phyloP scores from a whole-genome alignment of 2,329 filamentous ascomycete species.

The Macrophomina pseudophaseolina region DNA sequence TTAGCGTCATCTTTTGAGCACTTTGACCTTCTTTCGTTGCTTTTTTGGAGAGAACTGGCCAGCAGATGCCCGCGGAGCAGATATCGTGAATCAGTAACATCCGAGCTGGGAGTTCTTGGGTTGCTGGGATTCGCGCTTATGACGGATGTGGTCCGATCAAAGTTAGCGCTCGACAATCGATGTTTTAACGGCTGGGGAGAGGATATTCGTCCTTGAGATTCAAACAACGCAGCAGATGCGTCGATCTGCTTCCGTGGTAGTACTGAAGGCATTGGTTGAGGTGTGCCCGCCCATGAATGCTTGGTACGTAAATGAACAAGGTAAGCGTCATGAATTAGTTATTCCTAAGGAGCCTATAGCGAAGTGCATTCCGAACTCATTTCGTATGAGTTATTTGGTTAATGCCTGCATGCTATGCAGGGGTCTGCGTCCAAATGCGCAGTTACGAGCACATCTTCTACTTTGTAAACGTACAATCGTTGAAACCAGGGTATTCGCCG shows the following conservation, averaged over 20 bases:
- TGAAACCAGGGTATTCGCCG: constrained; percentile 19
- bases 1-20: not conserved
- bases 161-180: too few species aligned
- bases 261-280: too few species aligned
- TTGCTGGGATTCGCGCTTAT: not conserved
- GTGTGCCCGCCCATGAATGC: not conserved
- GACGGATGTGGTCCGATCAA: too few species aligned
- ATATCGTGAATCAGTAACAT: not conserved
- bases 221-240: not conserved
- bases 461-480: not conserved
- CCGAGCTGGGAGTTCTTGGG: not conserved
- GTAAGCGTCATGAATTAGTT: not conserved
- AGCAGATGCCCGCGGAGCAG: not conserved
- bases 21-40: not conserved
- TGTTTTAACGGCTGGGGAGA: too few species aligned
- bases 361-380: not conserved
- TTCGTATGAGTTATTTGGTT: not conserved
- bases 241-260: too few species aligned
- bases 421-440: not conserved
- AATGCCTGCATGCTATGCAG: constrained; percentile 4
- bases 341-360: not conserved
- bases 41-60: not conserved
- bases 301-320: not conserved
- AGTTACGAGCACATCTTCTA: not conserved
- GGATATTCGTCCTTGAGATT: too few species aligned